phyloP scores from a whole-genome alignment of 192 early-diverging fungal genomes.

The Allomyces macrogynus region DNA sequence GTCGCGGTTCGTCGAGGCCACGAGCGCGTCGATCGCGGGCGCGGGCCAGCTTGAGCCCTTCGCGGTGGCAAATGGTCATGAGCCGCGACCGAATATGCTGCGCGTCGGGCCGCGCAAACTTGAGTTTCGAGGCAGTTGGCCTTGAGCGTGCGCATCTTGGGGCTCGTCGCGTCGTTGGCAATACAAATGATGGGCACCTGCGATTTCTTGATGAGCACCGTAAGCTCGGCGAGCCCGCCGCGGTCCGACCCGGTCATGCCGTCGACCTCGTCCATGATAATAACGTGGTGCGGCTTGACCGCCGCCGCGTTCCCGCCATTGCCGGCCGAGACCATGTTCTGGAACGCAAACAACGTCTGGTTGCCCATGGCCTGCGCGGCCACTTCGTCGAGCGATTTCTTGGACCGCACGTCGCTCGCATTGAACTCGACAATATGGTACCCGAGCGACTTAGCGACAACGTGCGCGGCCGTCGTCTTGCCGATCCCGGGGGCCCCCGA shows the following conservation, averaged over 20 bases:
- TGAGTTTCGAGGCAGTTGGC: constrained; percentile 54
- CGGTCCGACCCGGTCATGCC: constrained; percentile 96
- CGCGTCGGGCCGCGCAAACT: constrained; percentile 33
- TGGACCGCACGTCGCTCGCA: constrained; percentile 86
- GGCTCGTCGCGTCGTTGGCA: constrained; percentile 78
- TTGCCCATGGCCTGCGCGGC: constrained; percentile 32
- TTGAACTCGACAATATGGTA: constrained; percentile 86
- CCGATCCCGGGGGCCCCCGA: constrained; percentile 96
- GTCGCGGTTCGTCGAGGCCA: constrained; percentile 60
- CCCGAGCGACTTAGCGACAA: constrained; percentile 59
- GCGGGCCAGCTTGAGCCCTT: constrained; percentile 50
- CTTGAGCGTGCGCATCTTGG: constrained; percentile 65
- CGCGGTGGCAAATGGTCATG: constrained; percentile 52
- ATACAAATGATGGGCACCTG: constrained; percentile 95
- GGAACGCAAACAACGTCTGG: constrained; percentile 22
- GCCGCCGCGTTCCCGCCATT: constrained; percentile 4
- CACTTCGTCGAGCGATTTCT: constrained; percentile 49
- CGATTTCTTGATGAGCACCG: constrained; percentile 73
- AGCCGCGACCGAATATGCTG: constrained; percentile 53
- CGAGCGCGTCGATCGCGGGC: constrained; percentile 64
- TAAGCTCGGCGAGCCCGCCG: constrained; percentile 72
- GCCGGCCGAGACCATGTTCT: constrained; percentile 2
- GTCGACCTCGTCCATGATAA: constrained; percentile 99
- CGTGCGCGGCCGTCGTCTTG: constrained; percentile 86
- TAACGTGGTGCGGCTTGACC: constrained; percentile 22